These are phyloP conservation scores for Penicillium samsonianum DNA, from an alignment of 495 filamentous ascomycete species.

Conservation along the genomic window DNA sequence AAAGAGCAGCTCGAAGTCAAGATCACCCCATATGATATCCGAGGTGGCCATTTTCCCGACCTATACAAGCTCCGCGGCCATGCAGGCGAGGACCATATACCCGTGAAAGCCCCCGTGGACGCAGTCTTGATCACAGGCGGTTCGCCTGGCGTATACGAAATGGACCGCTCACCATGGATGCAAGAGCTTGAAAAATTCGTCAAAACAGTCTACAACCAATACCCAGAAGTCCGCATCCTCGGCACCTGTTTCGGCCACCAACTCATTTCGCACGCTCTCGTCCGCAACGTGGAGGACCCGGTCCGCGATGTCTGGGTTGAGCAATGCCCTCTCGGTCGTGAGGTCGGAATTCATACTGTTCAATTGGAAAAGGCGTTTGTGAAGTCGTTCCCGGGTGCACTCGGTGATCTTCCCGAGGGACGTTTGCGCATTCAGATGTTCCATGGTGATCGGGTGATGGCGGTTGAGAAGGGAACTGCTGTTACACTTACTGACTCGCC, in stretches of 20 bases:
- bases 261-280: constrained; percentile 38
- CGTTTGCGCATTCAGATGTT: constrained; percentile 39
- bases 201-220: constrained; percentile 33
- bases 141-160: constrained; percentile 33
- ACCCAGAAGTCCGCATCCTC: constrained; percentile 40
- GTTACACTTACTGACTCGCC: constrained; percentile 25
- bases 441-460: constrained; percentile 41
- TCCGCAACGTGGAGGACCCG: constrained; percentile 24
- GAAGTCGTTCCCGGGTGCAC: constrained; percentile 22
- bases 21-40: constrained; percentile 36
- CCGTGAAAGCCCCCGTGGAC: constrained; percentile 28
- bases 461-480: constrained; percentile 25
- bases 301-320: constrained; percentile 31
- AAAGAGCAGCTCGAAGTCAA: constrained; percentile 26
- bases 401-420: constrained; percentile 17
- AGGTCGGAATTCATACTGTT: constrained; percentile 37
- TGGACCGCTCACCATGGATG: constrained; percentile 34
- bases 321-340: constrained; percentile 34
- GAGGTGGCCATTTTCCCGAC: constrained; percentile 34
- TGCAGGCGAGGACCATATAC: constrained; percentile 7
- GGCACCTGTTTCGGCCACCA: constrained; percentile 48
- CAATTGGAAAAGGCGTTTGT: constrained; percentile 28
- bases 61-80: constrained; percentile 26
- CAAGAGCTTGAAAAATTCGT: constrained; percentile 29
- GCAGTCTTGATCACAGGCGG: constrained; percentile 40